These are phyloP conservation scores for Hydnum rufescens DNA, from an alignment of 768 basidiomycete species.

Conservation along the genomic window DNA sequence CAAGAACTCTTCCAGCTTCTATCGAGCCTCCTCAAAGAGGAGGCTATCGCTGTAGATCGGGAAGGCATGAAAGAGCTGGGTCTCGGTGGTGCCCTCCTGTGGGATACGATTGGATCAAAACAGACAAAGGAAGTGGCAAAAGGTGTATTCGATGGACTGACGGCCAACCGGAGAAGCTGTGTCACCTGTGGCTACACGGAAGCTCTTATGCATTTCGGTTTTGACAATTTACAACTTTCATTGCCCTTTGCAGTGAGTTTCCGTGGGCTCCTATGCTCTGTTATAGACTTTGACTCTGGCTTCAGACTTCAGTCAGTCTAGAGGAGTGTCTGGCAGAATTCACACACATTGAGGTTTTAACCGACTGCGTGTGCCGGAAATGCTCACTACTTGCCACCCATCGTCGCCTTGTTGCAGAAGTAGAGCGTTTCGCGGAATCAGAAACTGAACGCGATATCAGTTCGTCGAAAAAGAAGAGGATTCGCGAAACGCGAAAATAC, in stretches of 20 bases:
- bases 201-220: conserved; percentile 78
- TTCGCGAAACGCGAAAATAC: conserved; percentile 49
- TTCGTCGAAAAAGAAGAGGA: conserved; percentile 51
- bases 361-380: conserved; percentile 82
- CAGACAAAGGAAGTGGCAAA: conserved; percentile 38
- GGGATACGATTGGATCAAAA: conserved; percentile 11
- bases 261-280: too few relatives aligned
- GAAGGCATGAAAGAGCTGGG: conserved; percentile 26
- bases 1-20: conserved; percentile 94
- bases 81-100: background rate
- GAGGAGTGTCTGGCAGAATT: conserved; percentile 79
- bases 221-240: conserved; percentile 69
- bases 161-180: conserved; percentile 77
- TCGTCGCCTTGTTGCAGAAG: conserved; percentile 39
- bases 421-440: conserved; percentile 30
- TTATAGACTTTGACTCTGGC: background rate
- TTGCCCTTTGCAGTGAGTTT: conserved; percentile 43
- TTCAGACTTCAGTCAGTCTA: conserved; percentile 44
- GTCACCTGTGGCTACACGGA: conserved; percentile 83
- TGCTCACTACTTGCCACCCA: conserved; percentile 75
- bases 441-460: conserved; percentile 11
- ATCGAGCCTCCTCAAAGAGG: conserved; percentile 75
- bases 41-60: conserved; percentile 49
- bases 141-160: conserved; percentile 75
- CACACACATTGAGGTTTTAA: conserved; percentile 68